Conservation (phyloP, 345 rosid genomes). For the Dipteronia dyeriana region DNA sequence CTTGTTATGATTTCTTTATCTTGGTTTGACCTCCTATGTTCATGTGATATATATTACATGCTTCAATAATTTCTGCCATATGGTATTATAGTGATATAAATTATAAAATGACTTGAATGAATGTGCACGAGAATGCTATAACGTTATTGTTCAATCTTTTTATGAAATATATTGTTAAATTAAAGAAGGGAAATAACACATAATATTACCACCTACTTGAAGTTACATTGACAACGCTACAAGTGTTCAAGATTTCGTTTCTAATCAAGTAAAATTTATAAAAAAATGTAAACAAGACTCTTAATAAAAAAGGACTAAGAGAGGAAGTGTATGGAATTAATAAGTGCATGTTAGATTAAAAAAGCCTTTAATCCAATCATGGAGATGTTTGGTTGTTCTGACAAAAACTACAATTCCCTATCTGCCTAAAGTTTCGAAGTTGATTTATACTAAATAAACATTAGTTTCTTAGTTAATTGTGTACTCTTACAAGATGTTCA, state of each 20-base stretch:
- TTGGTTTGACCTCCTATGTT: constrained; percentile 1
- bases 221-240: background rate
- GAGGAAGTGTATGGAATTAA: background rate
- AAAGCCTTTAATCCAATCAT: background rate
- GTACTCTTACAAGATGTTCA: background rate
- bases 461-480: background rate
- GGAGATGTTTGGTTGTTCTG: background rate
- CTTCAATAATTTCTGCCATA: background rate
- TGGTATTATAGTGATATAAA: background rate
- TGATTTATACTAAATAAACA: background rate
- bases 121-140: background rate
- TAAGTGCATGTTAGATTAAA: constrained; percentile 6
- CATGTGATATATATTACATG: background rate
- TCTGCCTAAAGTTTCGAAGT: background rate
- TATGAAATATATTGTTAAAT: background rate
- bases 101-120: background rate
- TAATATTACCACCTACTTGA: background rate
- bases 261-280: constrained; percentile 5
- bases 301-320: constrained; percentile 1
- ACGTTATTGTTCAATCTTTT: background rate
- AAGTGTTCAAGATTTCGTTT: constrained; percentile 9
- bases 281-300: constrained; percentile 5
- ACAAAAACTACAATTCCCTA: background rate
- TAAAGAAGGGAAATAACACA: background rate
- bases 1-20: constrained; percentile 9